Evolutionary conservation across 176 grass and related monocot species (phyloP).

Genomic region (Saccharum officinarum): DNA sequence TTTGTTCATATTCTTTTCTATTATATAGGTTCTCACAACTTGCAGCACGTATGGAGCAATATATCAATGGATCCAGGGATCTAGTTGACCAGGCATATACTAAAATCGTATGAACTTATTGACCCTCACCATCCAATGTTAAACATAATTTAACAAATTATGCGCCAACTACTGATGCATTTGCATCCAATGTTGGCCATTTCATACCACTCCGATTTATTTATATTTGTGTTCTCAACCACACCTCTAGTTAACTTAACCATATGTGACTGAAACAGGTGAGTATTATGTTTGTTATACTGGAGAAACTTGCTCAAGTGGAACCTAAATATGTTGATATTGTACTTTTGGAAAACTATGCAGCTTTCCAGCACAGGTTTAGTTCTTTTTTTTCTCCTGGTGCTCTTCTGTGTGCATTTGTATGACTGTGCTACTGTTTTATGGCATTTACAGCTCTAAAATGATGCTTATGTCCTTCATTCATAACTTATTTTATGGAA

Average conservation of each 20-base stretch:
- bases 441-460: neutral
- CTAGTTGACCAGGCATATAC: conserved; percentile 89
- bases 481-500: neutral
- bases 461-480: neutral
- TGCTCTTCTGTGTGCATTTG: neutral
- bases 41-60: conserved; percentile 89
- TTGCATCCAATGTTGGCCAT: neutral
- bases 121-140: neutral
- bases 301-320: conserved; percentile 91
- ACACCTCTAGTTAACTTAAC: neutral
- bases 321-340: conserved; percentile 93
- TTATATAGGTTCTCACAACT: conserved; percentile 75
- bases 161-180: neutral
- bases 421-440: neutral
- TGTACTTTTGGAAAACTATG: conserved; percentile 91
- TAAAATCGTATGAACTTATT: conserved; percentile 70
- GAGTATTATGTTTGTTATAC: conserved; percentile 89
- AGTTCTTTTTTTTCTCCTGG: neutral
- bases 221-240: neutral
- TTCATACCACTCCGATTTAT: neutral
- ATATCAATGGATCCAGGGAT: conserved; percentile 89
- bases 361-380: conserved; percentile 92
- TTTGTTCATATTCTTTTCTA: conserved; percentile 23
- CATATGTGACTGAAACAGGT: conserved; percentile 47
- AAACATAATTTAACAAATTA: neutral